Evolutionary conservation across 1,139 yeast species (phyloP).

Genomic region (Starmera stellimalicola): DNA sequence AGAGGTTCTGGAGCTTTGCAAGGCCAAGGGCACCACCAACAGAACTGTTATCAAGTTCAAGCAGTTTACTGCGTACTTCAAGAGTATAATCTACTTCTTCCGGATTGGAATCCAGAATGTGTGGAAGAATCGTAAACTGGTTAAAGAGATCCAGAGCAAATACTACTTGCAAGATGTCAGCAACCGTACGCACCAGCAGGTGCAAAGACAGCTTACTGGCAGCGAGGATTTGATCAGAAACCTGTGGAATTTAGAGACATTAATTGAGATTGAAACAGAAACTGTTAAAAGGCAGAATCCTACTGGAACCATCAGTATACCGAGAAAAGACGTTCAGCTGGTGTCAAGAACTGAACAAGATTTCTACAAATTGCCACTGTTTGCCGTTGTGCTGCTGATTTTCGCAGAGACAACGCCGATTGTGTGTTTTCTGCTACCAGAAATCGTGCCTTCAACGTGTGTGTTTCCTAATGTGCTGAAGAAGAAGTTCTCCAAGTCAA

Average conservation of each 20-base stretch:
- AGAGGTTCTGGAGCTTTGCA: constrained; percentile 18
- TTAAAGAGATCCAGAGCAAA: constrained; percentile 19
- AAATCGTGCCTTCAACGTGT: constrained; percentile 63
- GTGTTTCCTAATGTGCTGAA: constrained; percentile 40
- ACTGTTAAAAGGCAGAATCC: constrained; percentile 24
- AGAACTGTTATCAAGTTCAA: constrained; percentile 23
- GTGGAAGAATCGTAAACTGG: constrained; percentile 31
- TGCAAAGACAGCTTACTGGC: constrained; percentile 16
- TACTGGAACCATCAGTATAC: constrained; percentile 23
- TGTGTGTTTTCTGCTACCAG: constrained; percentile 49
- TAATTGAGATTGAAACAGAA: constrained; percentile 14
- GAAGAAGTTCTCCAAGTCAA: constrained; percentile 13
- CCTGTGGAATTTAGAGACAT: constrained; percentile 16
- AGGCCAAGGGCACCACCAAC: constrained; percentile 17
- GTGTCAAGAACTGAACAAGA: constrained; percentile 52
- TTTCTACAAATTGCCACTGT: constrained; percentile 49
- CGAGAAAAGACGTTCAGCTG: constrained; percentile 45
- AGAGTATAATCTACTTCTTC: constrained; percentile 36
- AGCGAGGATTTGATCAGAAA: constrained; percentile 13
- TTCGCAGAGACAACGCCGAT: constrained; percentile 60
- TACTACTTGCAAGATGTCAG: constrained; percentile 15
- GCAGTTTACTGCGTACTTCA: constrained; percentile 33
- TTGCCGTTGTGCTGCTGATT: constrained; percentile 45
- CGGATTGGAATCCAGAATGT: constrained; percentile 43
- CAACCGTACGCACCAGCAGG: constrained; percentile 14